phyloP scores from a whole-genome alignment of 2,329 filamentous ascomycete species.

The Metarhizium brunneum region DNA sequence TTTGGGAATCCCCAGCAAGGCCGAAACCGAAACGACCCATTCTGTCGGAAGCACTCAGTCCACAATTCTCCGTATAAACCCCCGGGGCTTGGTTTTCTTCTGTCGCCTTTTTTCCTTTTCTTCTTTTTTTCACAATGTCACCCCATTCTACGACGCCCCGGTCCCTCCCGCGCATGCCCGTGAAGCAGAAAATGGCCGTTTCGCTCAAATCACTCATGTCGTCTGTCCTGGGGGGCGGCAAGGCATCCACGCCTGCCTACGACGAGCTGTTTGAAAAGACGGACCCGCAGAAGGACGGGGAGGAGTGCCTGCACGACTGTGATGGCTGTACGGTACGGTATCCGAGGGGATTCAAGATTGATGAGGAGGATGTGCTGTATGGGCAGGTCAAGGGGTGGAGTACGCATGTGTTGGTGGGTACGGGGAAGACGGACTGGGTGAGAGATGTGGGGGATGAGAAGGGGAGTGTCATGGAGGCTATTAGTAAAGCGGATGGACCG shows the following conservation, averaged over 20 bases:
- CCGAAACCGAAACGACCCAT: neutral
- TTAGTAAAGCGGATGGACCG: constrained; percentile 48
- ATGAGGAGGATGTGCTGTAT: constrained; percentile 71
- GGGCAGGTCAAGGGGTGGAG: constrained; percentile 80
- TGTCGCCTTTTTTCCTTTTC: constrained; percentile 4
- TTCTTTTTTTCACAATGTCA: constrained; percentile 7
- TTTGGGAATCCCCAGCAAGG: neutral
- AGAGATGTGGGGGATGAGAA: constrained; percentile 81
- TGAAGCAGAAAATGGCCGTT: constrained; percentile 32
- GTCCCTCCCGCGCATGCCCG: constrained; percentile 18
- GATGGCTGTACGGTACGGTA: constrained; percentile 69
- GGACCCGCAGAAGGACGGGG: constrained; percentile 69
- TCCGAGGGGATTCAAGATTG: constrained; percentile 62
- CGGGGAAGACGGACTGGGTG: constrained; percentile 94
- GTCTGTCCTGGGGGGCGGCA: constrained; percentile 19
- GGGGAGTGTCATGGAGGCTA: constrained; percentile 73
- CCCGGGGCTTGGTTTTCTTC: neutral
- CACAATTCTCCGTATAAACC: neutral
- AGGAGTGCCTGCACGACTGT: constrained; percentile 85
- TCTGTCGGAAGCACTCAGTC: neutral
- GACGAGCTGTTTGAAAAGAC: constrained; percentile 62
- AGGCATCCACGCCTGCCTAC: constrained; percentile 16
- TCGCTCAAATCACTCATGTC: constrained; percentile 24
- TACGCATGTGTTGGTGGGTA: constrained; percentile 85
- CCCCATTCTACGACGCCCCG: constrained; percentile 1